A percentile compares a stretch with the other conserved stretches of the same genome.
phyloP scores from a whole-genome alignment of 2,329 filamentous ascomycete species.

The Orbilia brochopaga region DNA sequence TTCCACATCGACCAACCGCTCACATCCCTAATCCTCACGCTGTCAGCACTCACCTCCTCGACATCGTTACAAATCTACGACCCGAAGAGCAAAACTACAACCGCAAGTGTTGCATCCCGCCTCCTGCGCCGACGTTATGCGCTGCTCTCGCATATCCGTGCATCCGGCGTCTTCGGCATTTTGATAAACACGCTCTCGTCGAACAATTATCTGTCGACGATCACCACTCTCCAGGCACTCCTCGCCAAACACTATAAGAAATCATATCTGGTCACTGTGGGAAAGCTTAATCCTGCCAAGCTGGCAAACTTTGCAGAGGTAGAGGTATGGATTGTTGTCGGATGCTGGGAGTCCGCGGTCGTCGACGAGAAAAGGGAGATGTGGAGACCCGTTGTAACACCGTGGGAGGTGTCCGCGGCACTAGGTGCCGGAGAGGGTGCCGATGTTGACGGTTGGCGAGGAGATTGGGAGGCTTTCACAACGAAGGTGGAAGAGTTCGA shows the following conservation, averaged over 20 bases:
- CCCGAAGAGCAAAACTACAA: constrained; percentile 62
- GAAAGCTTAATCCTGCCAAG: constrained; percentile 94
- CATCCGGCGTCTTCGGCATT: constrained; percentile 86
- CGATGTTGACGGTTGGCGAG: constrained; percentile 89
- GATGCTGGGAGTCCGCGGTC: constrained; percentile 95
- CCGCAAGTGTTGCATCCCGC: constrained; percentile 57
- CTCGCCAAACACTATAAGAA: constrained; percentile 88
- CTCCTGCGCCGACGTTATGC: constrained; percentile 85
- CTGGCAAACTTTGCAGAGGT: constrained; percentile 95
- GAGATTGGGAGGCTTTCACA: constrained; percentile 76
- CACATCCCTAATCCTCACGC: constrained; percentile 80
- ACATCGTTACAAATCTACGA: constrained; percentile 57
- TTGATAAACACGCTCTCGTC: constrained; percentile 94
- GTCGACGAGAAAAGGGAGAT: constrained; percentile 85
- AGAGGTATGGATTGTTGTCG: constrained; percentile 94
- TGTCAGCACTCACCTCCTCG: constrained; percentile 74
- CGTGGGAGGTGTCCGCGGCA: constrained; percentile 84
- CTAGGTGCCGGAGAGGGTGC: constrained; percentile 74
- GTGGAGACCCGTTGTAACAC: constrained; percentile 89
- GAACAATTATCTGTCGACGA: constrained; percentile 82
- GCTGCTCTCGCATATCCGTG: constrained; percentile 78
- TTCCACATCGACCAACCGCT: constrained; percentile 86
- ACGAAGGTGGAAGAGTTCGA: constrained; percentile 55
- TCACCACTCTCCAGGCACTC: constrained; percentile 73
- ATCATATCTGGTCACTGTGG: constrained; percentile 93